Evolutionary conservation across 1,284 basidiomycete genomes (phyloP).

Genomic region (Tylopilus sp.): DNA sequence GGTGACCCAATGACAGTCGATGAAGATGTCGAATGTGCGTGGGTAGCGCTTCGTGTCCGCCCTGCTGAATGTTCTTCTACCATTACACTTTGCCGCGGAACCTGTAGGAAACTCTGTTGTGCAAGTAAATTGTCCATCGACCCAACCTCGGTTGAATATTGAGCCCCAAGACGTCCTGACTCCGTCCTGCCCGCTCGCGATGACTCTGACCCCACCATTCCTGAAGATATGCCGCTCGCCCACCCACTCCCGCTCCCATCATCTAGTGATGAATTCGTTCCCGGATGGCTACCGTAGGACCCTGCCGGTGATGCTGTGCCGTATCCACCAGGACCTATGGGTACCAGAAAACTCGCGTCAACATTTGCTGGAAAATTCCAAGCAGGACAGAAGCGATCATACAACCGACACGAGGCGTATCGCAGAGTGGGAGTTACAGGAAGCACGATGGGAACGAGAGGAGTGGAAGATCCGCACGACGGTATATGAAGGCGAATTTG

Average conservation of each 20-base stretch:
- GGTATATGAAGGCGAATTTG: slow-evolving; percentile 12
- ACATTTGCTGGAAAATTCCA: slow-evolving; percentile 8
- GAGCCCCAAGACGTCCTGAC: slow-evolving; percentile 3
- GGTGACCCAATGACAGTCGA: slow-evolving; percentile 41
- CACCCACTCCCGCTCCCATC: slow-evolving; percentile 23
- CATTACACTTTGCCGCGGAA: background rate
- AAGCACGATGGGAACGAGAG: slow-evolving; percentile 6
- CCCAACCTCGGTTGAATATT: slow-evolving; percentile 1
- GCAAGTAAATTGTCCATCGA: background rate
- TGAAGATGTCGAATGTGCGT: slow-evolving; percentile 36
- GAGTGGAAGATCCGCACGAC: slow-evolving; percentile 11
- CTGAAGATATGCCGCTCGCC: slow-evolving; percentile 28
- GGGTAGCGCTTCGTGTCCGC: slow-evolving; percentile 4
- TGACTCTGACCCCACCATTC: slow-evolving; percentile 18
- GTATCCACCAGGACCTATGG: slow-evolving; percentile 27
- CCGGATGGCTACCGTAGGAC: slow-evolving; percentile 33
- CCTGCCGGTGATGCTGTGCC: slow-evolving; percentile 32
- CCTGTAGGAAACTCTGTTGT: slow-evolving; percentile 10
- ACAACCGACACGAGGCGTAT: background rate
- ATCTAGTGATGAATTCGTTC: slow-evolving; percentile 33
- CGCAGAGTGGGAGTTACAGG: background rate
- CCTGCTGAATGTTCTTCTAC: background rate
- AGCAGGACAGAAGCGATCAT: background rate
- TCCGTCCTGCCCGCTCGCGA: slow-evolving; percentile 9
- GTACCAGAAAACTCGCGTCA: slow-evolving; percentile 16